Base-by-base conservation (phyloP, 192 early-diverging fungal genomes). In the Umbelopsis isabellina region DNA sequence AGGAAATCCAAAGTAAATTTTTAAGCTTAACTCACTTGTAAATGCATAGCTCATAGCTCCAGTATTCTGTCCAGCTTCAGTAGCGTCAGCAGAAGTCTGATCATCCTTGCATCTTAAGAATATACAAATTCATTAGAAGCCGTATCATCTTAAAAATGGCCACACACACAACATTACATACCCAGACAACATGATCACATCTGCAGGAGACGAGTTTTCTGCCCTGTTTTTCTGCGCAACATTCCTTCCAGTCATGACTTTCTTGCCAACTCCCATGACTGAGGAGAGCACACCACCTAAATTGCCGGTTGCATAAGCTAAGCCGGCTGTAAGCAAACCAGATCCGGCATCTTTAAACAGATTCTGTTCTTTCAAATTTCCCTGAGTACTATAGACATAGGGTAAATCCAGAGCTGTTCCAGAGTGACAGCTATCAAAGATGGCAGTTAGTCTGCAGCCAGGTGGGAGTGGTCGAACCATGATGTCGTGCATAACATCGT, bases 371-470 rank as follows among this genome's bases (percentile, higher is more conserved):
- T 88, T 88, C n/a, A 88, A 20, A 13, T 72, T 71, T 46, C 93
- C 92, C 50, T 82, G 47, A 21, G 89, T 91, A 37, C 88, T 87
- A 71, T 94, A 94, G 69, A 87, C 83, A 73, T 87, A 94, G 2
- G 93, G 92, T 49, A 94, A 78, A 76, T 94, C 93, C 41, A 95
- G 80, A 0, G 88, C 92, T 1, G 93, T 89, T 20, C 92, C 93
- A 44, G 90, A 92, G 71, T 95, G 91, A 73, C 93, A 95, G 64
- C 90, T 93, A 77, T 95, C 93, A 77, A 92, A 93, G 46, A 95
- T 87, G 0, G 87, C 91, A 1, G 93, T 95, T 71, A 95, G 73
- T 22, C 92, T 87, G 51, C 85, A 89, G 27, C 93, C 79, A 30
- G 66, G 48, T 15, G 83, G 85, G 22, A 94, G 82, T 10, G 89